phyloP scores from a whole-genome alignment of 352 stramenopile genomes.

The Pythium rhizo-oryzae region DNA sequence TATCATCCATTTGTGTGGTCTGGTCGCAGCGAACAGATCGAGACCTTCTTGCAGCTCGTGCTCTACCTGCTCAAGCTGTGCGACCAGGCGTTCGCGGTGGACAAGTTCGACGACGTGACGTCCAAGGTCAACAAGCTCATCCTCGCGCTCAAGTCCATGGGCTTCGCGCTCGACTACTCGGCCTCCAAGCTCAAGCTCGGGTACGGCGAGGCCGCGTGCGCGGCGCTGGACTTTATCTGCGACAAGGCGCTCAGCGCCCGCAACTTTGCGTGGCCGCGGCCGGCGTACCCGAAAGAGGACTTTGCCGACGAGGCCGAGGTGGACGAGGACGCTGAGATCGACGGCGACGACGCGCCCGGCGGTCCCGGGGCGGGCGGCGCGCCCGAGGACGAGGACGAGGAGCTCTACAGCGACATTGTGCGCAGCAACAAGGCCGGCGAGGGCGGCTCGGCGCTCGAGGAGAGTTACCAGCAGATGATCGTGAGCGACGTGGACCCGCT shows the following conservation, averaged over 20 bases:
- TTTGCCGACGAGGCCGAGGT: conserved; percentile 80
- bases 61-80: conserved; percentile 76
- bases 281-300: conserved; percentile 77
- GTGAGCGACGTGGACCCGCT: conserved; percentile 77
- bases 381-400: conserved; percentile 49
- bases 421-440: conserved; percentile 36
- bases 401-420: conserved; percentile 67
- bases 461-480: conserved; percentile 88
- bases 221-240: conserved; percentile 80
- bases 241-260: conserved; percentile 69
- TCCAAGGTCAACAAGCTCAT: conserved; percentile 90
- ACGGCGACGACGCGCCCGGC: conserved; percentile 35
- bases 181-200: conserved; percentile 78
- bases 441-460: conserved; percentile 55
- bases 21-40: conserved; percentile 64
- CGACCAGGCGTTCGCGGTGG: conserved; percentile 78
- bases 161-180: conserved; percentile 82
- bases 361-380: conserved; percentile 5
- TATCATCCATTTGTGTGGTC: not conserved
- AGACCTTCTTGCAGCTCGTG: conserved; percentile 75
- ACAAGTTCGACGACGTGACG: conserved; percentile 90
- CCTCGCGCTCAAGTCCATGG: conserved; percentile 76
- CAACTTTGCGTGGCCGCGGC: conserved; percentile 69
- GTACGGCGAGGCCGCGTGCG: conserved; percentile 76
- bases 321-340: conserved; percentile 56